A percentile compares a stretch with the other conserved stretches of the same genome.
Evolutionary conservation across 139 green algal species (phyloP).

Genomic region (Mesotaenium endlicherianum): DNA sequence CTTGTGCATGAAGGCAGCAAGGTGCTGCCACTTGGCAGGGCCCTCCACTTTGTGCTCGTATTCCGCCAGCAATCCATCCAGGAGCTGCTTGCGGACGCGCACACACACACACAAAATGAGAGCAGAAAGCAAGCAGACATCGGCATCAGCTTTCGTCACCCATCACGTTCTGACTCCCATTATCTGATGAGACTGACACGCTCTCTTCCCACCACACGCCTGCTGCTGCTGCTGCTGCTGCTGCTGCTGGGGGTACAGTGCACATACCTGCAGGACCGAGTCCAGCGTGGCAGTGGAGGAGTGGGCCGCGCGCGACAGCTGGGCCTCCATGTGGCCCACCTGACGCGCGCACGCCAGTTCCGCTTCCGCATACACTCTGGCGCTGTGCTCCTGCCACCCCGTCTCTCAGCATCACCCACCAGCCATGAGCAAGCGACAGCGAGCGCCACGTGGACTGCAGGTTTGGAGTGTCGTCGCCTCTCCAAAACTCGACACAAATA

Average conservation of each 20-base stretch:
- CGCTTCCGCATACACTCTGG: neutral
- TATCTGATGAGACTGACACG: no score
- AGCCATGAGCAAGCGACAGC: neutral
- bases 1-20: neutral
- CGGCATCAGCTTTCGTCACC: neutral
- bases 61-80: neutral
- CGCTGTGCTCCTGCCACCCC: neutral
- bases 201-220: neutral
- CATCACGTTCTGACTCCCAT: no score
- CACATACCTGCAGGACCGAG: neutral
- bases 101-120: neutral
- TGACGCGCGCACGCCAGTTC: neutral
- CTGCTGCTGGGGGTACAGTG: no score
- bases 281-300: neutral
- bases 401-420: neutral
- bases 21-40: conserved; percentile 9
- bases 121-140: neutral
- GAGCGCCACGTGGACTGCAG: neutral
- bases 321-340: neutral
- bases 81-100: neutral
- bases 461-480: neutral
- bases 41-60: neutral
- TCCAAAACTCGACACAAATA: no score
- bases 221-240: neutral
- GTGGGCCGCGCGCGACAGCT: neutral